phyloP scores from a whole-genome alignment of 805 yeast genomes.

The Metahyphopichia silvanorum region DNA sequence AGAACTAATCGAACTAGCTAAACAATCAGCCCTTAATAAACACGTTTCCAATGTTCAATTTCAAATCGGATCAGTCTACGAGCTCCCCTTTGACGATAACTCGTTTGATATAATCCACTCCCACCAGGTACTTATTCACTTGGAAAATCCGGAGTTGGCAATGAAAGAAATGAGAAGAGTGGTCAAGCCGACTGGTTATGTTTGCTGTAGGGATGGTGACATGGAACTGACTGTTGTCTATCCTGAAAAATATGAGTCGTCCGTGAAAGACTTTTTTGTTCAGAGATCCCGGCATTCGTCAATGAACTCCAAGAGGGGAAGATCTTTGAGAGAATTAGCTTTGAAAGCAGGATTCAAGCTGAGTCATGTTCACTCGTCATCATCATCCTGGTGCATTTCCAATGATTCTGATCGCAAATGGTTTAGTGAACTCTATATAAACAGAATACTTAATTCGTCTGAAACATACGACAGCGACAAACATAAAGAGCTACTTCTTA shows the following conservation, averaged over 20 bases:
- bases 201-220: slow-evolving; percentile 33
- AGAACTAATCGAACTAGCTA: slow-evolving; percentile 25
- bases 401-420: slow-evolving; percentile 7
- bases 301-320: slow-evolving; percentile 13
- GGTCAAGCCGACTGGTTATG: slow-evolving; percentile 27
- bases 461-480: slow-evolving; percentile 5
- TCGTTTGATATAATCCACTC: slow-evolving; percentile 38
- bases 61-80: slow-evolving; percentile 25
- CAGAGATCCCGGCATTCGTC: slow-evolving; percentile 6
- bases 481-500: slow-evolving; percentile 6
- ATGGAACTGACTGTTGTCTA: slow-evolving; percentile 10
- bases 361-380: slow-evolving; percentile 6
- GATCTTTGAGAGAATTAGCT: slow-evolving; percentile 13
- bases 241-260: slow-evolving; percentile 13
- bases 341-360: slow-evolving; percentile 15
- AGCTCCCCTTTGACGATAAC: slow-evolving; percentile 30
- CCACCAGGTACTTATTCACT: slow-evolving; percentile 37
- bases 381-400: slow-evolving; percentile 13
- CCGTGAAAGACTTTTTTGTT: slow-evolving; percentile 5
- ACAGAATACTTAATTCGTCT: slow-evolving; percentile 9
- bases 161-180: slow-evolving; percentile 35
- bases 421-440: slow-evolving; percentile 7
- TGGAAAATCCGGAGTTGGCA: slow-evolving; percentile 29
- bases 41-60: slow-evolving; percentile 17
- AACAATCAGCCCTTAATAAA: slow-evolving; percentile 5